Conservation (phyloP, 441 rosid species). For the Jatropha podagrica region DNA sequence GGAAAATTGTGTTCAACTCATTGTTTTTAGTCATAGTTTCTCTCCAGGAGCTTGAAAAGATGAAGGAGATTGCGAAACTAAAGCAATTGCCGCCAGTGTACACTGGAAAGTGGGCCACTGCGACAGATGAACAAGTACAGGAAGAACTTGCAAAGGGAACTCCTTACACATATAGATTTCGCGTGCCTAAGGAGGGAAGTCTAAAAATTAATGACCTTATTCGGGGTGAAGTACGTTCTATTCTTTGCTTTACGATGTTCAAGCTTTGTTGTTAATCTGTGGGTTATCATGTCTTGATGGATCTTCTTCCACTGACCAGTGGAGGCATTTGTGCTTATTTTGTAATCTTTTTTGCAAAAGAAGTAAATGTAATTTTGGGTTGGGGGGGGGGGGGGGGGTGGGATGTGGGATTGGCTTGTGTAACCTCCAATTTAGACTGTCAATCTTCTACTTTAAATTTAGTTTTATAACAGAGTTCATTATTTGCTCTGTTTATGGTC, state of each 20-base stretch:
- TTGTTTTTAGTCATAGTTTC: slow-evolving; percentile 14
- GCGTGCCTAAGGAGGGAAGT: slow-evolving; percentile 79
- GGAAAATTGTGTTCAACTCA: slow-evolving; percentile 1
- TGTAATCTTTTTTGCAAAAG: background rate
- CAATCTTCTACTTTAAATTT: background rate
- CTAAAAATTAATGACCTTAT: slow-evolving; percentile 82
- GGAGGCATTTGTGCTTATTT: background rate
- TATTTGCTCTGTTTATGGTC: background rate
- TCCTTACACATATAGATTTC: slow-evolving; percentile 79
- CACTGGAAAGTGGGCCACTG: slow-evolving; percentile 86
- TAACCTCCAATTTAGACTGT: background rate
- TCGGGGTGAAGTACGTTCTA: slow-evolving; percentile 76
- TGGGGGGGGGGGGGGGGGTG: background rate
- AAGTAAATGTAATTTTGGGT: background rate
- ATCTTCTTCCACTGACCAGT: background rate
- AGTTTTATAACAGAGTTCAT: background rate
- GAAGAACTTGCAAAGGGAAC: slow-evolving; percentile 82
- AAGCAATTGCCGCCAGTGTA: slow-evolving; percentile 84
- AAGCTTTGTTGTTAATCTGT: background rate
- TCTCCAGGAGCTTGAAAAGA: slow-evolving; percentile 80
- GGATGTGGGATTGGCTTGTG: background rate
- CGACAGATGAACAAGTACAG: slow-evolving; percentile 60
- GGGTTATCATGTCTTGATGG: background rate
- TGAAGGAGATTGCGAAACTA: slow-evolving; percentile 80
- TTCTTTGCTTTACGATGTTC: background rate